A percentile compares a stretch with the other conserved stretches of the same genome.
phyloP scores from a whole-genome alignment of 257 asterid genomes.

The Nicotiana undulata region DNA sequence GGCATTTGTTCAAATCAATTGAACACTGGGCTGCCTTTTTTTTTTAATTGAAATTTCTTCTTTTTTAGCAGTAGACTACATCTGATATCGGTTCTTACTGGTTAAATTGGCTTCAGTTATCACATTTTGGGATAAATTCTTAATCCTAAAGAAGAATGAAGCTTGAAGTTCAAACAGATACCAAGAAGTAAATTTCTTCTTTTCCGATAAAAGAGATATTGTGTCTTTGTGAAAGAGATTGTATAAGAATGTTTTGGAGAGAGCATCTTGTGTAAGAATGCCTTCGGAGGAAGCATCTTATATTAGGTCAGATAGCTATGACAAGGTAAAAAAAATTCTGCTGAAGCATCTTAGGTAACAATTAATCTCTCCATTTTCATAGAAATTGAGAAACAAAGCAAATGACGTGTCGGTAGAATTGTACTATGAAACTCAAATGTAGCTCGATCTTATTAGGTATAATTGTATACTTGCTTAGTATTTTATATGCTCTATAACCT shows the following conservation, averaged over 20 bases:
- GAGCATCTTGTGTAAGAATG: background rate
- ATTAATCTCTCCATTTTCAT: background rate
- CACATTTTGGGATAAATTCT: background rate
- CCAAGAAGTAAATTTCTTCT: background rate
- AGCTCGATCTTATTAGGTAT: background rate
- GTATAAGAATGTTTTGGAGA: background rate
- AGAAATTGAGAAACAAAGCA: background rate
- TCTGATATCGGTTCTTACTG: background rate
- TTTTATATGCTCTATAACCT: background rate
- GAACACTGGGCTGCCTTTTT: too few species aligned
- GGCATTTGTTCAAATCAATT: background rate
- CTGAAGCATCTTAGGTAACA: background rate
- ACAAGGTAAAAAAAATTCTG: background rate
- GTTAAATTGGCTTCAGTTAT: background rate
- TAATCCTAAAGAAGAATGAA: constrained; percentile 1
- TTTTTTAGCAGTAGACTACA: background rate
- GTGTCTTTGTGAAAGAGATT: background rate
- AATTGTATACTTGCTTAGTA: background rate
- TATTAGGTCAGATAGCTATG: background rate
- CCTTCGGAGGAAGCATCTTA: background rate
- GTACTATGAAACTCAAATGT: background rate
- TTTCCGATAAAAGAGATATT: background rate
- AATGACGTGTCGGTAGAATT: background rate
- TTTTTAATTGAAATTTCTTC: background rate
- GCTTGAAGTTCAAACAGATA: background rate